Base-by-base conservation (phyloP, 164 flowering plant species). In the Brasenia schreberi region DNA sequence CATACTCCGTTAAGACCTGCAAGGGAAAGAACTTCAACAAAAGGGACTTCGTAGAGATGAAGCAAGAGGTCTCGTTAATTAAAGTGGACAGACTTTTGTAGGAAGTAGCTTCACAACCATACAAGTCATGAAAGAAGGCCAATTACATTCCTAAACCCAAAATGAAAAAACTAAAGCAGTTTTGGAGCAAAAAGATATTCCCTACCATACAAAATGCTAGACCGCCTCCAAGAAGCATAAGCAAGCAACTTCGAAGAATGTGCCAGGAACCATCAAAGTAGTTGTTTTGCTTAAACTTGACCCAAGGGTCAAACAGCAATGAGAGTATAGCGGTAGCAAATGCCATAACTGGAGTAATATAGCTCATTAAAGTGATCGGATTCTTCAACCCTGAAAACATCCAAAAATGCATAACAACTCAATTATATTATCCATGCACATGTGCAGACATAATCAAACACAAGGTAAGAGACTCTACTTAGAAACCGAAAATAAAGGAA, bases 291-390 rank as follows among this genome's bases (percentile, higher is more conserved):
- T 62, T 73, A 63, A 95, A 92, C 18, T 92, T 88, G 66, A 76
- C 42, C 99, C 99, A 95, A 60, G 97, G 99, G 73, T 95, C 99
- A 71, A 88, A 61, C 14, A 84, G 4, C 49, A 95, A 84, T 66
- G 99, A 95, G 67, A 89, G 82, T 43, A 92, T 9, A 69, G 81
- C 92, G 60, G 99, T 95, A 70, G 77, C 80, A 23, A 86, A 59
- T 18, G 97, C 96, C 99, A 95, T 95, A 61, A 92, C 82, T 63
- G 99, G 99, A 72, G 97, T 78, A 69, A 95, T 88, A 65, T 84
- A 95, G 82, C 97, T 92, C 99, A 95, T 95, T 70, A 95, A 76
- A 19, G 87, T 81, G 69, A 95, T 77, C 7, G 99, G 99, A 78
- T 95, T 84, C 77, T 86, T 82, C 72, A 95, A 77, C 75, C 99